Evolutionary conservation across 768 basidiomycete species (phyloP).

Genomic region (Phylloporus sp.): DNA sequence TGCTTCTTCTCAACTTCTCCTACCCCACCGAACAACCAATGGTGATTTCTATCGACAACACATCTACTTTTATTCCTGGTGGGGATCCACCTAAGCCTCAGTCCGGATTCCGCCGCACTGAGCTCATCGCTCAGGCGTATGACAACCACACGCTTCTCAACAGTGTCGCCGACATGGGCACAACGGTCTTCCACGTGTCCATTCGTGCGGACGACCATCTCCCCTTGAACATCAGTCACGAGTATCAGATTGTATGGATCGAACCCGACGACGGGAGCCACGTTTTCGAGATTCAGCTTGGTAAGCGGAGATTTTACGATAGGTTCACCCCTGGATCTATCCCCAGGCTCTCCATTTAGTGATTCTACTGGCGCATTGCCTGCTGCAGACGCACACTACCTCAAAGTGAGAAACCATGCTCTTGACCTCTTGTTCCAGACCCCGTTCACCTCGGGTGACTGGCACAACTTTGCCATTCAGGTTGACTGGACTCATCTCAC

Average conservation of each 20-base stretch:
- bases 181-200: constrained; percentile 49
- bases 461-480: constrained; percentile 61
- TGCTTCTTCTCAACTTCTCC: not conserved
- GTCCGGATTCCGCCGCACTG: constrained; percentile 10
- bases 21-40: constrained; percentile 46
- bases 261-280: constrained; percentile 58
- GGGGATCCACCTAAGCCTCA: constrained; percentile 34
- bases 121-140: not conserved
- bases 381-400: constrained; percentile 39
- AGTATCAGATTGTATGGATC: constrained; percentile 63
- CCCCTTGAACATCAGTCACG: constrained; percentile 52
- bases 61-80: constrained; percentile 54
- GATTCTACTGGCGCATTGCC: constrained; percentile 45
- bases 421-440: not conserved
- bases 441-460: constrained; percentile 16
- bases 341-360: constrained; percentile 49
- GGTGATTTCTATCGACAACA: constrained; percentile 47
- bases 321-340: no score
- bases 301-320: constrained; percentile 31
- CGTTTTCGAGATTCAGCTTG: constrained; percentile 57
- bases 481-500: constrained; percentile 53
- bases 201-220: constrained; percentile 37
- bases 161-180: constrained; percentile 22
- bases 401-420: constrained; percentile 50
- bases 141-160: not conserved